These are phyloP conservation scores for Aspergillus japonicus DNA, from an alignment of 2,329 filamentous ascomycete species.

Conservation along the genomic window DNA sequence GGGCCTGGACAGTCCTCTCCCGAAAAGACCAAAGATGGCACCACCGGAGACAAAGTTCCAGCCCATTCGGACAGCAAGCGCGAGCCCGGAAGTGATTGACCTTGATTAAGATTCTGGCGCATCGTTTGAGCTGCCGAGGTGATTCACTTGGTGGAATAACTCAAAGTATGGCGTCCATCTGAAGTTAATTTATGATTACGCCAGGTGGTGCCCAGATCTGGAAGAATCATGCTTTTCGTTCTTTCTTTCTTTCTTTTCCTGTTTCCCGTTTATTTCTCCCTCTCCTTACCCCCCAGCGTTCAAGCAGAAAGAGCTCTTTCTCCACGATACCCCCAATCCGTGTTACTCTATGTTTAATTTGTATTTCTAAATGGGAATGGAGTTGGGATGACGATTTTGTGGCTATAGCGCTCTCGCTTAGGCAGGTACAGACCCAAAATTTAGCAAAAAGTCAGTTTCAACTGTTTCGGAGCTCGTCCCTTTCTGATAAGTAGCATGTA, in stretches of 20 bases:
- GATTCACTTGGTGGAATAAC: no score
- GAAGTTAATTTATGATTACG: not conserved
- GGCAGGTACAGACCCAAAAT: not conserved
- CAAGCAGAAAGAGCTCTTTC: not conserved
- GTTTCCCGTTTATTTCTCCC: not conserved
- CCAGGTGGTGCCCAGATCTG: not conserved
- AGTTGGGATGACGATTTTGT: not conserved
- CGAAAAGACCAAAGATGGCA: not conserved
- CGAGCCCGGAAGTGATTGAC: not conserved
- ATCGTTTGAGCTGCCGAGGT: not conserved
- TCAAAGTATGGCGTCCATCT: not conserved
- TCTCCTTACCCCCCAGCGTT: not conserved
- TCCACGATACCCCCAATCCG: conserved; percentile 10
- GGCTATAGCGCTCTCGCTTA: not conserved
- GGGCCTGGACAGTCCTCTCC: not conserved
- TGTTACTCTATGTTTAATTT: not conserved
- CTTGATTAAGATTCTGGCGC: not conserved
- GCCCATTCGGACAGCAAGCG: not conserved
- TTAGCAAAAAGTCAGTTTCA: not conserved
- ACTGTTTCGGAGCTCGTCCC: not conserved
- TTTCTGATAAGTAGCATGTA: no score
- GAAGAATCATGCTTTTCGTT: not conserved
- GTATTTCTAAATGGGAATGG: not conserved
- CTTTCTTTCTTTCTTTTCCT: not conserved
- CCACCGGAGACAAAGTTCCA: not conserved